These are phyloP conservation scores for Nothophaeocryptopus gaeumannii DNA, from an alignment of 2,329 filamentous ascomycete genomes.

Conservation along the genomic window DNA sequence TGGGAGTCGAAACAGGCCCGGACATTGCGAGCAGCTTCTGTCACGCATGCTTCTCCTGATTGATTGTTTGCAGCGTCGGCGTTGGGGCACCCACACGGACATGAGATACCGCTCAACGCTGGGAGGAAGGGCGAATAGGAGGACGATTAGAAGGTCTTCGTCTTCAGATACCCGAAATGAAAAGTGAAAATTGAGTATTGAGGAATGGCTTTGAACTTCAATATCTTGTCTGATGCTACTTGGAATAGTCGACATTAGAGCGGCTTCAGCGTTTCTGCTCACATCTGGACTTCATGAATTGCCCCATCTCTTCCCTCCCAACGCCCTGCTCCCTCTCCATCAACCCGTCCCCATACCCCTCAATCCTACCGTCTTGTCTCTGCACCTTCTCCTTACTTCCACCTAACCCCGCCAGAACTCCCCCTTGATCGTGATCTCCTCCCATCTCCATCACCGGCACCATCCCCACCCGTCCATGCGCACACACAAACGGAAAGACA, in stretches of 20 bases:
- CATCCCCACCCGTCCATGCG: constrained; percentile 64
- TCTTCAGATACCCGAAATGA: neutral
- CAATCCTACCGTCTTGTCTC: neutral
- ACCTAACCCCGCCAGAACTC: neutral
- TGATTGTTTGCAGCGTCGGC: constrained; percentile 5
- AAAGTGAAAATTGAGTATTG: no score
- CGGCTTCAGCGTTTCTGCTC: no score
- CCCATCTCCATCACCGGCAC: constrained; percentile 41
- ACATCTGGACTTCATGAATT: no score
- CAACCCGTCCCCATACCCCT: neutral
- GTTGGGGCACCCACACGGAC: neutral
- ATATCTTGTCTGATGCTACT: no score
- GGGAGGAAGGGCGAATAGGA: neutral
- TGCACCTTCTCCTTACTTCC: neutral
- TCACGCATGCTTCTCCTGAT: neutral
- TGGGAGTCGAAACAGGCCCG: no score
- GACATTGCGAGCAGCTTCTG: no score
- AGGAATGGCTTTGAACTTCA: no score
- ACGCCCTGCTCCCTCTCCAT: neutral
- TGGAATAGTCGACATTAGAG: no score
- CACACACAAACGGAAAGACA: constrained; percentile 77
- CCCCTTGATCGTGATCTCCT: neutral
- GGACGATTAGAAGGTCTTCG: no score
- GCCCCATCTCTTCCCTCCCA: no score
- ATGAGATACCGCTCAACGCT: neutral